Conservation (phyloP, 2,329 filamentous ascomycete genomes). For the Sporothrix luriei region DNA sequence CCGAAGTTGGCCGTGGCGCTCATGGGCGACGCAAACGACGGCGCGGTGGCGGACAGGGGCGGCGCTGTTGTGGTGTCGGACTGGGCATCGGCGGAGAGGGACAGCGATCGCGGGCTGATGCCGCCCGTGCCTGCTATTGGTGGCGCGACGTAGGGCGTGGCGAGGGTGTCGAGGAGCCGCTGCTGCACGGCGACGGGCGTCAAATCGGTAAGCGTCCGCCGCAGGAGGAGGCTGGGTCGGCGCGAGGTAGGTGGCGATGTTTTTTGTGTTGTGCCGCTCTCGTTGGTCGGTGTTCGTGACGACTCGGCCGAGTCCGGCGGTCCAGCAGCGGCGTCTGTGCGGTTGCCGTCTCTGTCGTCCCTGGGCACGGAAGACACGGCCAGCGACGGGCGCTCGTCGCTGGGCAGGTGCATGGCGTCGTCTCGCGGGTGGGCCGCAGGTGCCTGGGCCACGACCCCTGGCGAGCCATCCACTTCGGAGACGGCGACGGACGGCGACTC, state of each 20-base stretch:
- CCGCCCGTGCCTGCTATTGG: not conserved
- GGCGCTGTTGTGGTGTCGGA: slow-evolving; percentile 18
- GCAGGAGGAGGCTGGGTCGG: slow-evolving; percentile 64
- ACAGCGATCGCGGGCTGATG: slow-evolving; percentile 23
- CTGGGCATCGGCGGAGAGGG: slow-evolving; percentile 18
- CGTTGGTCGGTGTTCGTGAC: slow-evolving; percentile 59
- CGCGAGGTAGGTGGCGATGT: slow-evolving; percentile 60
- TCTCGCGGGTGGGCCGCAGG: slow-evolving; percentile 16
- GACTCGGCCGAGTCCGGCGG: slow-evolving; percentile 52
- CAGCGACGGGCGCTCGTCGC: slow-evolving; percentile 8
- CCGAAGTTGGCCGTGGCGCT: slow-evolving; percentile 54
- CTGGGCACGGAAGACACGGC: not conserved
- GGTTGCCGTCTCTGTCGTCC: not conserved
- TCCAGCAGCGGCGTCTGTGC: slow-evolving; percentile 14
- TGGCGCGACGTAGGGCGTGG: slow-evolving; percentile 69
- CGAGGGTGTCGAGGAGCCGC: slow-evolving; percentile 81
- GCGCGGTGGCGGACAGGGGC: slow-evolving; percentile 34
- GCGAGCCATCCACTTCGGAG: slow-evolving; percentile 38
- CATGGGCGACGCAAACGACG: slow-evolving; percentile 46
- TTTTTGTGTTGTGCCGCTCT: slow-evolving; percentile 55
- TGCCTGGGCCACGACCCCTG: slow-evolving; percentile 27
- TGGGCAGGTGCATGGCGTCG: slow-evolving; percentile 8
- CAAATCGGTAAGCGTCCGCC: slow-evolving; percentile 86
- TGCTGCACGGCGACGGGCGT: slow-evolving; percentile 73
- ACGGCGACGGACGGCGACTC: slow-evolving; percentile 19